Evolutionary conservation across 805 yeast genomes (phyloP).

Genomic region (Grigorovia jiainica): DNA sequence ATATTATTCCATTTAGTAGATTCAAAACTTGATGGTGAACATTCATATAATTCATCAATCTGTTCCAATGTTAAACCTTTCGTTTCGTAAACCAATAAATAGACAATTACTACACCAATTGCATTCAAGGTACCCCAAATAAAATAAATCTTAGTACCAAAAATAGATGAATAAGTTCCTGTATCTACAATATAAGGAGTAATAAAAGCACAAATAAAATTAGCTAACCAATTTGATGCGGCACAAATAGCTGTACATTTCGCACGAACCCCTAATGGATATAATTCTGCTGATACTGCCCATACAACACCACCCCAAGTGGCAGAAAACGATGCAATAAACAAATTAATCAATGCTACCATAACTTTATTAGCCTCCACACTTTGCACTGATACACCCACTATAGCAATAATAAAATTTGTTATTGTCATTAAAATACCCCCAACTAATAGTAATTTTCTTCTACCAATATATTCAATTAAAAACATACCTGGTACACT

Average conservation of each 20-base stretch:
- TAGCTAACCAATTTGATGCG: constrained; percentile 73
- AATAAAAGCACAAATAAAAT: constrained; percentile 62
- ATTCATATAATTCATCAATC: constrained; percentile 62
- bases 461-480: constrained; percentile 74
- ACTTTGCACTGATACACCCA: constrained; percentile 41
- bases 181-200: constrained; percentile 70
- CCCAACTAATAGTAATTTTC: constrained; percentile 60
- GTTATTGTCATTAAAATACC: constrained; percentile 67
- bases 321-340: constrained; percentile 69
- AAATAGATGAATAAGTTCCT: constrained; percentile 55
- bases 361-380: constrained; percentile 43
- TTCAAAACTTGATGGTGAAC: constrained; percentile 45
- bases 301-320: constrained; percentile 81
- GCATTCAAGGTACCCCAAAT: constrained; percentile 70
- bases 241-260: constrained; percentile 69
- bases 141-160: constrained; percentile 67
- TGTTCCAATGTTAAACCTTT: constrained; percentile 74
- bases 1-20: constrained; percentile 36
- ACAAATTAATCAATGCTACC: constrained; percentile 58
- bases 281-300: constrained; percentile 61
- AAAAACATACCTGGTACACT: constrained; percentile 77
- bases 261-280: constrained; percentile 64
- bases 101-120: constrained; percentile 49
- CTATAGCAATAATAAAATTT: constrained; percentile 59
- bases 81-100: constrained; percentile 67